phyloP scores from a whole-genome alignment of 306 rosid genomes.

The Lablab purpureus region DNA sequence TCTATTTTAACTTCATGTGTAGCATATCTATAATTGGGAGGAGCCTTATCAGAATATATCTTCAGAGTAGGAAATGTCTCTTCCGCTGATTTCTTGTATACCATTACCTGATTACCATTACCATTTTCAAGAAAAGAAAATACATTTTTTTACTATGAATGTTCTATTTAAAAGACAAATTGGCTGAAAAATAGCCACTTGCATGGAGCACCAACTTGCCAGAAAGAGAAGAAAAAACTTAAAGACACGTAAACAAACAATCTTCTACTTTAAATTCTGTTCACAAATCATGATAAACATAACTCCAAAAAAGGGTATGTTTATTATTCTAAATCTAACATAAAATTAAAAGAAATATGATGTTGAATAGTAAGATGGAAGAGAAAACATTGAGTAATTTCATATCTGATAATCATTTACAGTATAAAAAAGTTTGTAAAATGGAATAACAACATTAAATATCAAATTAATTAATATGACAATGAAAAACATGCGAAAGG shows the following conservation, averaged over 20 bases:
- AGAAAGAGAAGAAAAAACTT: constrained; percentile 13
- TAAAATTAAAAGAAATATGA: constrained; percentile 26
- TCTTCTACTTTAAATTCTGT: neutral
- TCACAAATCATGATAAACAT: neutral
- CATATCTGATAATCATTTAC: constrained; percentile 6
- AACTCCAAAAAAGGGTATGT: constrained; percentile 7
- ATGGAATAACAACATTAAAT: neutral
- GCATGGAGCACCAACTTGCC: constrained; percentile 19
- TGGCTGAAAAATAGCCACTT: neutral
- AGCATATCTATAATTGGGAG: constrained; percentile 75
- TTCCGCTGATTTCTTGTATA: constrained; percentile 92
- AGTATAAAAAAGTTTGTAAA: neutral
- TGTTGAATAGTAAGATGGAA: constrained; percentile 23
- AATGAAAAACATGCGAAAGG: neutral
- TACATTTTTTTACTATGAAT: neutral
- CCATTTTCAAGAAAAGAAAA: constrained; percentile 30
- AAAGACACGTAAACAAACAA: constrained; percentile 20
- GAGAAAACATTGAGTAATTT: neutral
- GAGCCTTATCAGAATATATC: constrained; percentile 94
- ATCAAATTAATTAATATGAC: constrained; percentile 13
- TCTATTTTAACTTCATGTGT: constrained; percentile 88
- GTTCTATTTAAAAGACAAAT: neutral
- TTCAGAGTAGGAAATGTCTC: constrained; percentile 87
- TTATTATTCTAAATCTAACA: neutral
- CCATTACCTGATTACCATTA: constrained; percentile 71